Evolutionary conservation across 805 yeast genomes (phyloP), one percentile per base, ranked within the genome.

Genomic region (Lachancea thermotolerans): DNA sequence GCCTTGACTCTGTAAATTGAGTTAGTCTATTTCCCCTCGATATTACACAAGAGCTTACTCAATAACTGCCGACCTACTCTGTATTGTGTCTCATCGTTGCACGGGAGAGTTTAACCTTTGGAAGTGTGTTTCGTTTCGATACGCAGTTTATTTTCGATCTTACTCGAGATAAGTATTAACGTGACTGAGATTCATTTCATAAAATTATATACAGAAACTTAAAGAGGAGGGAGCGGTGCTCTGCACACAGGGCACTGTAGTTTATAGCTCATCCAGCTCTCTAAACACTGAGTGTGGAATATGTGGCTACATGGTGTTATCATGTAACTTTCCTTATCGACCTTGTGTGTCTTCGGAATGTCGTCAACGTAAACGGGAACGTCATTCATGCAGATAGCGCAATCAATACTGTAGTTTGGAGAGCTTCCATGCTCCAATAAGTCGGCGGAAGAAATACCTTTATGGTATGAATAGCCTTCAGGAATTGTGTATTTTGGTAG

Each of bases 221-320:
- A 87, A 43, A 85, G 68, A 1, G 96, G 96, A 2, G 97, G 97
- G 35, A 91, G 67, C 17, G 87, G 76, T 45, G 79, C 78, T 57
- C 97, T 75, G 65, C 98, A 91, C 6, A 89, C 90, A 0, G 98
- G 98, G 66, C 98, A 91, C 58, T 89, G 96, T 41, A 91, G 66
- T 56, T 89, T 86, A 60, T 87, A 85, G 61, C 81, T 78, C 96
- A 91, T 88, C 97, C 97, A 91, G 50, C 76, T 79, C 59, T 86
- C 95, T 51, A 91, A 68, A 66, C 98, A 90, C n/a, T 77, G 81
- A 1, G 87, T 75, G 59, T 90, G 97, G 75, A 89, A 91, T 9
- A 88, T 79, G 62, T 90, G 98, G 35, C 80, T 73, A 64, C 98
- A 90, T 1, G 97, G 97, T 0, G 98, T 87, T 2, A 88, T 78